These are phyloP conservation scores for Massariosphaeria phaeospora DNA, from an alignment of 495 filamentous ascomycete species.

Conservation along the genomic window DNA sequence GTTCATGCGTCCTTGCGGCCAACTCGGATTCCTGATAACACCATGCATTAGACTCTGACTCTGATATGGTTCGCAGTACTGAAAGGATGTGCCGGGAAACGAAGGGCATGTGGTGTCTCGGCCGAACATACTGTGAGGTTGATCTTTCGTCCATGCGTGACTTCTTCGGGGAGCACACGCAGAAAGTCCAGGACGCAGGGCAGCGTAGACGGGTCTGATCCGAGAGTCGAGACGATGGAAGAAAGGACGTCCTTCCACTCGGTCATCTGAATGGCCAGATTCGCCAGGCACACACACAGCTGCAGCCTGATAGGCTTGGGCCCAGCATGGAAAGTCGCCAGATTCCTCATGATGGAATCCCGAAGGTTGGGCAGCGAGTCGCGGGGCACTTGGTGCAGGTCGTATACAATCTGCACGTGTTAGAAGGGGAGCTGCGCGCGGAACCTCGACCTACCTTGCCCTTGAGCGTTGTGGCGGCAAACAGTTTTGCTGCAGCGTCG, in stretches of 20 bases:
- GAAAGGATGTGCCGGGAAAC: conserved; percentile 44
- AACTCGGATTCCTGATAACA: conserved; percentile 84
- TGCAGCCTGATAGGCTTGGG: conserved; percentile 90
- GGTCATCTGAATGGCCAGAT: conserved; percentile 91
- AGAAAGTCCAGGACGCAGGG: conserved; percentile 92
- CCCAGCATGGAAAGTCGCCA: conserved; percentile 72
- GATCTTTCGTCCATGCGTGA: conserved; percentile 98
- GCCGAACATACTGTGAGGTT: conserved; percentile 88
- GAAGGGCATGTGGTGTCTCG: conserved; percentile 49
- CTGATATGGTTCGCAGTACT: conserved; percentile 37
- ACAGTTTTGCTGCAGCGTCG: conserved; percentile 80
- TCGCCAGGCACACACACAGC: conserved; percentile 88
- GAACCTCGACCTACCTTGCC: conserved; percentile 71
- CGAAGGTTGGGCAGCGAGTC: conserved; percentile 69
- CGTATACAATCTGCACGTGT: conserved; percentile 66
- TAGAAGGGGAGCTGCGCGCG: conserved; percentile 21
- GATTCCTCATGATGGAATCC: conserved; percentile 71
- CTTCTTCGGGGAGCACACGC: conserved; percentile 94
- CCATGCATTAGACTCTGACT: conserved; percentile 48
- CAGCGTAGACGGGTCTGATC: conserved; percentile 66
- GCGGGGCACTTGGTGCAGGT: conserved; percentile 77
- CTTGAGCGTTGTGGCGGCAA: conserved; percentile 93
- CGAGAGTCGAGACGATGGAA: conserved; percentile 71
- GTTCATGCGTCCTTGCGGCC: conserved; percentile 68
- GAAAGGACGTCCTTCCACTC: conserved; percentile 91